Evolutionary conservation across 768 basidiomycete genomes (phyloP).

Genomic region (Tylopilus felleus): DNA sequence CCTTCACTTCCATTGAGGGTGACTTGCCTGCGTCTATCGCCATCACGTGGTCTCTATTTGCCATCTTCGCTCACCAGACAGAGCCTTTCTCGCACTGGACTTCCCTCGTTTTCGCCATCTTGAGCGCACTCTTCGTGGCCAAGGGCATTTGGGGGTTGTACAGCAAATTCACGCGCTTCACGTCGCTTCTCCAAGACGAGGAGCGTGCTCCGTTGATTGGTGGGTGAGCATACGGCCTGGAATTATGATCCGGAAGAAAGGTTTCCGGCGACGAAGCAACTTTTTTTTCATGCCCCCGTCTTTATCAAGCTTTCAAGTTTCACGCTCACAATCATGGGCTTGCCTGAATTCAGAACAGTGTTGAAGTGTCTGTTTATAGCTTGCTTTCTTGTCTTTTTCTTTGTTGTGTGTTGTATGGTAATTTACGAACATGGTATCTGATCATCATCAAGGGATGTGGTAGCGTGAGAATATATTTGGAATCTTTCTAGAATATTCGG

Average conservation of each 20-base stretch:
- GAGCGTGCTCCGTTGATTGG: conserved; percentile 83
- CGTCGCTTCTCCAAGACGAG: conserved; percentile 73
- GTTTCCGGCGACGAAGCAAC: not conserved
- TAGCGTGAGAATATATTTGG: conserved; percentile 23
- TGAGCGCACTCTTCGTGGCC: conserved; percentile 80
- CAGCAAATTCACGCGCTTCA: conserved; percentile 43
- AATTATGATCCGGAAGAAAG: not conserved
- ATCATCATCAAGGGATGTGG: not conserved
- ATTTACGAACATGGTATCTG: not conserved
- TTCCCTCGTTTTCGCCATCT: conserved; percentile 78
- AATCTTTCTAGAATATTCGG: conserved; percentile 28
- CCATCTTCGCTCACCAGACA: conserved; percentile 78
- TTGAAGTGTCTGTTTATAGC: not conserved
- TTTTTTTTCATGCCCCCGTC: not conserved
- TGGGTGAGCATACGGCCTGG: conserved; percentile 14
- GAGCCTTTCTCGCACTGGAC: conserved; percentile 84
- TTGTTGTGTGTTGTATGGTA: conserved; percentile 4
- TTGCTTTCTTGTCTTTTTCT: not conserved
- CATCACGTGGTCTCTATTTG: conserved; percentile 91
- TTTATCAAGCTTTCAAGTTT: not conserved
- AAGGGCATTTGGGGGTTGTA: conserved; percentile 66
- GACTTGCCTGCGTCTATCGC: conserved; percentile 91
- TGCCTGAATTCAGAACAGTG: not conserved
- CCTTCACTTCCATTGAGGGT: conserved; percentile 86
- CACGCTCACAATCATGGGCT: not conserved